phyloP scores from a whole-genome alignment of 352 stramenopile species.

The Globisporangium nodosum region DNA sequence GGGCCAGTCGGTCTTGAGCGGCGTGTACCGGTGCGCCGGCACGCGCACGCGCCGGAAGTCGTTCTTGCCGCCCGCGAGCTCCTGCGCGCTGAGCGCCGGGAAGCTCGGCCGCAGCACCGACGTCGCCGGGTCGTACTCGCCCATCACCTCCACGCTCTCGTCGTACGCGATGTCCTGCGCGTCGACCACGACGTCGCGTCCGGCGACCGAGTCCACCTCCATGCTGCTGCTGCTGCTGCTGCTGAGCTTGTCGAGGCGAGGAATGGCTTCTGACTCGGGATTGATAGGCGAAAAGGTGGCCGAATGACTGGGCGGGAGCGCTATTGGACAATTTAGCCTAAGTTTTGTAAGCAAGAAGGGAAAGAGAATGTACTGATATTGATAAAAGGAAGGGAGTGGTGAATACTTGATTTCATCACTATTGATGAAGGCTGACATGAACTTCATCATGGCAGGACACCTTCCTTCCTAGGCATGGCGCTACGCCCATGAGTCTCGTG shows the following conservation, averaged over 20 bases:
- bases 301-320: background rate
- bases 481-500: background rate
- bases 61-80: slow-evolving; percentile 80
- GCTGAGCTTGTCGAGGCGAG: background rate
- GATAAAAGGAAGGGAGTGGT: background rate
- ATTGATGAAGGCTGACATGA: background rate
- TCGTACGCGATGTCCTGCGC: slow-evolving; percentile 36
- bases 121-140: slow-evolving; percentile 21
- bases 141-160: slow-evolving; percentile 57
- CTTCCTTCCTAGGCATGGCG: background rate
- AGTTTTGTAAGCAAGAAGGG: background rate
- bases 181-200: slow-evolving; percentile 58
- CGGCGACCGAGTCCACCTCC: slow-evolving; percentile 66
- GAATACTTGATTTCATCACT: background rate
- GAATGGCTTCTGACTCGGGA: background rate
- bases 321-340: background rate
- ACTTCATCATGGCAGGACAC: background rate
- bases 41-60: slow-evolving; percentile 96
- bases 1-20: slow-evolving; percentile 98
- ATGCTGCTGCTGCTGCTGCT: slow-evolving; percentile 19
- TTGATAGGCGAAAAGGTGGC: background rate
- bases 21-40: slow-evolving; percentile 96
- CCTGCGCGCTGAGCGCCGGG: slow-evolving; percentile 72
- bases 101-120: slow-evolving; percentile 54
- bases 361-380: too few species aligned